phyloP scores from a whole-genome alignment of 257 asterid species.

The Anisodus tanguticus region DNA sequence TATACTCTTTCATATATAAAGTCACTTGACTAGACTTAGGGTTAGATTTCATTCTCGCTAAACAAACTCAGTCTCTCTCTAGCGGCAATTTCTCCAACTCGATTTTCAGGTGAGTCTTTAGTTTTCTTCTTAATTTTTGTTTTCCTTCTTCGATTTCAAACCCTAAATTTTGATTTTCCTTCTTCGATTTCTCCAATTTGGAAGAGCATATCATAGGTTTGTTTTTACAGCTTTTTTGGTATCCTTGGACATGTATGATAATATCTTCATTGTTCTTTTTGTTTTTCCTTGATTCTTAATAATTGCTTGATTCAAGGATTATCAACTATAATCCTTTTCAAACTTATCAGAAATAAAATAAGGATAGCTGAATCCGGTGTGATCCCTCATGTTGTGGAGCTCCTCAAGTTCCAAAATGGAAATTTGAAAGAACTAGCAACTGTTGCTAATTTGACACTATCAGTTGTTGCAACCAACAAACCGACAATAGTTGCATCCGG shows the following conservation, averaged over 20 bases:
- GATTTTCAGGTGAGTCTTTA: too few relatives aligned
- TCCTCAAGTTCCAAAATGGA: conserved; percentile 62
- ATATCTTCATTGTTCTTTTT: conserved; percentile 10
- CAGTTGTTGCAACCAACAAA: conserved; percentile 73
- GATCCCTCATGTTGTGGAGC: conserved; percentile 78
- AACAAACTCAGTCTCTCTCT: too few relatives aligned
- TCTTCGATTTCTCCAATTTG: too few relatives aligned
- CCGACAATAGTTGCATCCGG: conserved; percentile 73
- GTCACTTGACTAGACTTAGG: too few relatives aligned
- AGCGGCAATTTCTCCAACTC: too few relatives aligned
- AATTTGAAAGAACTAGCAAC: conserved; percentile 80
- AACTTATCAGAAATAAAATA: conserved; percentile 70
- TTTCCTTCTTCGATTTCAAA: too few relatives aligned
- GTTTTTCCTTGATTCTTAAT: not conserved
- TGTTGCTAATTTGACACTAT: conserved; percentile 72
- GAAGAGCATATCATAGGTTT: not conserved
- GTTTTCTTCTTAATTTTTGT: too few relatives aligned
- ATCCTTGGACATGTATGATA: not conserved
- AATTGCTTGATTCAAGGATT: conserved; percentile 30
- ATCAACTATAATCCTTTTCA: conserved; percentile 25
- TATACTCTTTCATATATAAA: too few relatives aligned
- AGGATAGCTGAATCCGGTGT: conserved; percentile 76
- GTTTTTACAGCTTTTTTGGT: not conserved
- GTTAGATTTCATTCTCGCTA: too few relatives aligned
- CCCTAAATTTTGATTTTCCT: too few relatives aligned